Conservation (phyloP, 495 filamentous ascomycete species). For the Penicillium steckii region DNA sequence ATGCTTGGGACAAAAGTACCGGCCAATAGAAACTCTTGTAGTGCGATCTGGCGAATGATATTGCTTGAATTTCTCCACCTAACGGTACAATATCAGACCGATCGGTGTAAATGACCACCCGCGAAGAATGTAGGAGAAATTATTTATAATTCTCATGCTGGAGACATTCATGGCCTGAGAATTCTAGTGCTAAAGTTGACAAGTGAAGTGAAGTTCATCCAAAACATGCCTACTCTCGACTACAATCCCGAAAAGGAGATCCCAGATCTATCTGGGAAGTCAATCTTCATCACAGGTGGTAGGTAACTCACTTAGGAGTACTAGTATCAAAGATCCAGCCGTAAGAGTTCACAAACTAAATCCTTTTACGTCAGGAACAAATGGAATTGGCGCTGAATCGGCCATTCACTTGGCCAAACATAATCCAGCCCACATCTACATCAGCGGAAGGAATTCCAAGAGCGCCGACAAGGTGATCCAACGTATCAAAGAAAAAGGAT, state of each 20-base stretch:
- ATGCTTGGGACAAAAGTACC: no score
- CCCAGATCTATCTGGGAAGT: constrained; percentile 49
- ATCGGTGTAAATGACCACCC: background rate
- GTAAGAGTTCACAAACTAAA: background rate
- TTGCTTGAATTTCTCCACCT: background rate
- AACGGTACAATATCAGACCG: background rate
- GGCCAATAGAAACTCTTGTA: background rate
- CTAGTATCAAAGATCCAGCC: no score
- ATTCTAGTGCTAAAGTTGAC: no score
- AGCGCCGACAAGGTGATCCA: constrained; percentile 45
- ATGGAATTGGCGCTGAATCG: constrained; percentile 59
- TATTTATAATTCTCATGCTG: background rate
- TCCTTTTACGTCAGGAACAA: constrained; percentile 29
- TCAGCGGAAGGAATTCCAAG: constrained; percentile 51
- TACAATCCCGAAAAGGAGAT: constrained; percentile 43
- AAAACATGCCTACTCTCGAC: constrained; percentile 4
- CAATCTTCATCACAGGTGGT: constrained; percentile 59
- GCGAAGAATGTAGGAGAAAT: background rate
- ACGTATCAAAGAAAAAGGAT: constrained; percentile 33
- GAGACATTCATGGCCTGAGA: background rate
- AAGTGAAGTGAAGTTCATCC: background rate
- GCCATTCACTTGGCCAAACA: constrained; percentile 53
- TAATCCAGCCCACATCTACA: constrained; percentile 53
- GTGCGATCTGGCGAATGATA: background rate
- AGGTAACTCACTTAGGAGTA: constrained; percentile 21